Evolutionary conservation across 225 moss, liverwort and hornwort genomes (phyloP).

Genomic region (Bryum argenteum): DNA sequence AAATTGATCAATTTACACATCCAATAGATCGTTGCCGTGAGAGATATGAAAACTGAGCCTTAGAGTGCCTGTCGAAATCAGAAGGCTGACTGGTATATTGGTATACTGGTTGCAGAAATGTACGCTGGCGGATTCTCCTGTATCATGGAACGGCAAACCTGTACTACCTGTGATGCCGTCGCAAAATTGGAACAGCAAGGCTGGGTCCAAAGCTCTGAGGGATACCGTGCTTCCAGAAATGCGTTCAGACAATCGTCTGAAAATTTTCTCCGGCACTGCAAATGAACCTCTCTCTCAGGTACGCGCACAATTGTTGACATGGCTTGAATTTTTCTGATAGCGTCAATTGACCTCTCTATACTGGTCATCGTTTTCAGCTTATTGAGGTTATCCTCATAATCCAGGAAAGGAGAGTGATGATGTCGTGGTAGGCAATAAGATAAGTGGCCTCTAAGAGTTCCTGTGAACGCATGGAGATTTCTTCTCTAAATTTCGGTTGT

Average conservation of each 20-base stretch:
- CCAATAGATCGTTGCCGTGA: background rate
- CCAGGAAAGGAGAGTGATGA: no score
- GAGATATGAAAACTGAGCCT: background rate
- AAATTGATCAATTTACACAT: slow-evolving; percentile 3
- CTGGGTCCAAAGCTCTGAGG: slow-evolving; percentile 47
- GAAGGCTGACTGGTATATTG: slow-evolving; percentile 7
- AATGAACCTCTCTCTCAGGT: slow-evolving; percentile 77
- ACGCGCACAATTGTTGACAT: slow-evolving; percentile 5
- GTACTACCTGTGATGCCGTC: slow-evolving; percentile 51
- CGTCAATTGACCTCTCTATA: slow-evolving; percentile 4
- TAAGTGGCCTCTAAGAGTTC: no score
- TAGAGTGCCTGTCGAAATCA: background rate
- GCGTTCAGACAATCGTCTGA: slow-evolving; percentile 68
- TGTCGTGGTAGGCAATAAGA: no score
- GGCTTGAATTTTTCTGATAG: slow-evolving; percentile 5
- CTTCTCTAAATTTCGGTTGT: background rate
- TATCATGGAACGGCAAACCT: slow-evolving; percentile 72
- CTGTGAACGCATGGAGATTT: no score
- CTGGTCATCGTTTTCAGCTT: background rate
- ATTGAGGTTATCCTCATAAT: no score
- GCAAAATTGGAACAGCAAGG: slow-evolving; percentile 42
- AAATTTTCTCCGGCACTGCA: slow-evolving; percentile 89
- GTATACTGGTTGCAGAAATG: slow-evolving; percentile 46
- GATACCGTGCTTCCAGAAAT: slow-evolving; percentile 54
- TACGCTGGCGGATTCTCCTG: slow-evolving; percentile 45